These are phyloP conservation scores for Thielaviopsis euricoi DNA, from an alignment of 2,329 filamentous ascomycete species.

Conservation along the genomic window DNA sequence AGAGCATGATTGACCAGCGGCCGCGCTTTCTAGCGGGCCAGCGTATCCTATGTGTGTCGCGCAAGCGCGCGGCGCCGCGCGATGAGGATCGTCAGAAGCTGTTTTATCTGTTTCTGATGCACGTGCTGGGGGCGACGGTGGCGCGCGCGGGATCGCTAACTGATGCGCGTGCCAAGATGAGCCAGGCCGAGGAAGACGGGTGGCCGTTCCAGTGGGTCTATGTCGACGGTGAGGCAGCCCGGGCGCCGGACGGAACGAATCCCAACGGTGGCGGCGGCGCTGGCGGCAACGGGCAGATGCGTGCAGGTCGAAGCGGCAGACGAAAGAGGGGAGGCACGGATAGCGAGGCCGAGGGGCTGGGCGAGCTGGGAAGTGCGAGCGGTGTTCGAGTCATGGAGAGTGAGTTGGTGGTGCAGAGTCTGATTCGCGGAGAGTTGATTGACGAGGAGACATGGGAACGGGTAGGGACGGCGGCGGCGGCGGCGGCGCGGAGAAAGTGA, in stretches of 20 bases:
- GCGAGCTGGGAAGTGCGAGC: neutral
- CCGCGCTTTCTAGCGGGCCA: constrained; percentile 46
- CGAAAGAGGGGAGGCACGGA: constrained; percentile 14
- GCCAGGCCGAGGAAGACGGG: constrained; percentile 16
- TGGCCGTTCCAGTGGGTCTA: constrained; percentile 61
- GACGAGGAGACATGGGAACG: constrained; percentile 34
- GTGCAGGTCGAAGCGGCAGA: constrained; percentile 11
- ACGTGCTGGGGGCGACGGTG: constrained; percentile 59
- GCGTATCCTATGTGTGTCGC: constrained; percentile 54
- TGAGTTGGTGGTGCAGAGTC: constrained; percentile 80
- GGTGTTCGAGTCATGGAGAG: constrained; percentile 50
- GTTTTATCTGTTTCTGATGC: constrained; percentile 65
- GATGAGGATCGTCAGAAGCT: constrained; percentile 43
- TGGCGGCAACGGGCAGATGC: neutral
- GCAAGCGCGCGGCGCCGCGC: constrained; percentile 30
- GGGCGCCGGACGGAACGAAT: constrained; percentile 27
- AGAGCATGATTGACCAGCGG: constrained; percentile 40
- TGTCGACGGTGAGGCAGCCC: constrained; percentile 44
- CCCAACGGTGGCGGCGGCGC: constrained; percentile 8
- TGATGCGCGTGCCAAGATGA: constrained; percentile 45
- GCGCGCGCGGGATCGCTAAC: constrained; percentile 47
- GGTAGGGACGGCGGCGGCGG: neutral
- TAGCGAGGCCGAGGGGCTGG: neutral
- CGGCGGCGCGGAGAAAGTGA: neutral
- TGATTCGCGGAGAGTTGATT: constrained; percentile 69